Base-by-base conservation (phyloP, 805 yeast genomes). In the Teunomyces lycoperdinae region DNA sequence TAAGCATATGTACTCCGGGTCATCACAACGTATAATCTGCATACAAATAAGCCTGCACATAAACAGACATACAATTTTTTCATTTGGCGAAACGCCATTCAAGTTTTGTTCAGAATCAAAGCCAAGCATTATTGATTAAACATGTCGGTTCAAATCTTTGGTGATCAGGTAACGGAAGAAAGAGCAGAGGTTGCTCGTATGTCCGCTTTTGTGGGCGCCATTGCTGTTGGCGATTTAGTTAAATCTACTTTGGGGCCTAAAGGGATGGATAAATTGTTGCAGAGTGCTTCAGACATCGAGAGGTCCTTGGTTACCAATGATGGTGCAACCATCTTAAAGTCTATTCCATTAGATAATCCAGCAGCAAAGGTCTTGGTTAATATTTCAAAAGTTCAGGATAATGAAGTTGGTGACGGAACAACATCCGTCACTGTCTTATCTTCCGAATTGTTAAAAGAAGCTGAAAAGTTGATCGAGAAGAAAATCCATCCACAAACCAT, bases 341-440 rank as follows among this genome's bases (percentile, higher is more conserved):
- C 96, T 1, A 92, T 94, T 58, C 97, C 98, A 11, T 81, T 94
- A 56, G 97, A 91, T 64, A 92, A 94, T 60, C 98, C 98, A 8
- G 98, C 98, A 11, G 99, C 99, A 20, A 89, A 89, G 60, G 92
- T 92, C 47, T 75, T 94, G 55, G 99, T 95, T 29, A 96, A 95
- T 64, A 87, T 94, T 48, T 86, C 97, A 43, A 85, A 94, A 66
- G 92, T 95, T 16, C 99, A 94, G 74, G 99, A 94, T 67, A 96
- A 95, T 51, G 97, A 92, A 68, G 96, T 92, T 56, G 98, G 98
- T 51, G 98, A 94, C 64, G 99, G 99, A 57, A 94, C 99, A 36
- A 92, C 99, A 0, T 87, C 96, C 24, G 99, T 95, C 29, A 90
- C 97, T 0, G 87, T 94, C 9, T 72, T 92, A 49, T 84, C 92